A percentile compares a stretch with the other conserved stretches of the same genome.
Conservation (phyloP, 2,329 filamentous ascomycete genomes). For the Colletotrichum caudatum region DNA sequence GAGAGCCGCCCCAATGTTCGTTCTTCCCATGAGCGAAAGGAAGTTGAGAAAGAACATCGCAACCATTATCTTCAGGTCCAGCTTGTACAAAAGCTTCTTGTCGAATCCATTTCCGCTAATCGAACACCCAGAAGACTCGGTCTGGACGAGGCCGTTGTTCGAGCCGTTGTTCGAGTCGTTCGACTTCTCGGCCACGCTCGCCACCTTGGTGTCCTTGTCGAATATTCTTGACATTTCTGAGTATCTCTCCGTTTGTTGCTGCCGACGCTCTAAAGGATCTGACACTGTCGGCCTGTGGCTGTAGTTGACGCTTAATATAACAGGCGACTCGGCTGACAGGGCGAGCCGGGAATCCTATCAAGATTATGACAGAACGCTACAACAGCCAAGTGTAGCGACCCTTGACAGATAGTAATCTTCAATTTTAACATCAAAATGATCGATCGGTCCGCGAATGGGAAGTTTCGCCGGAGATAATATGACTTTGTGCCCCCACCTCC, state of each 20-base stretch:
- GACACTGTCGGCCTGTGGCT: not conserved
- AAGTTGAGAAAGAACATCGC: conserved; percentile 49
- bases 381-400: not conserved
- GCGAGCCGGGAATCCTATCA: not conserved
- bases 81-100: conserved; percentile 47
- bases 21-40: conserved; percentile 45
- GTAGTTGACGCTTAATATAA: too few species aligned
- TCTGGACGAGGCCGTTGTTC: conserved; percentile 3
- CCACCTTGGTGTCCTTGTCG: conserved; percentile 6
- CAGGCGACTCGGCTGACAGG: not conserved
- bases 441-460: not conserved
- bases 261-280: not conserved
- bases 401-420: not conserved
- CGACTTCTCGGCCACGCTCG: not conserved
- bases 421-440: not conserved
- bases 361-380: not conserved
- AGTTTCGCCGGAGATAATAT: not conserved
- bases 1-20: conserved; percentile 46
- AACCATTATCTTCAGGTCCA: conserved; percentile 44
- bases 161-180: conserved; percentile 4
- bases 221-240: conserved; percentile 17
- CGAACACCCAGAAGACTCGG: conserved; percentile 1
- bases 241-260: conserved; percentile 3
- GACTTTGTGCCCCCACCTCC: not conserved
- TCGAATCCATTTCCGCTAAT: conserved; percentile 15